Base-by-base conservation (phyloP, 164 flowering plant genomes). In the Umbilicus rupestris region DNA sequence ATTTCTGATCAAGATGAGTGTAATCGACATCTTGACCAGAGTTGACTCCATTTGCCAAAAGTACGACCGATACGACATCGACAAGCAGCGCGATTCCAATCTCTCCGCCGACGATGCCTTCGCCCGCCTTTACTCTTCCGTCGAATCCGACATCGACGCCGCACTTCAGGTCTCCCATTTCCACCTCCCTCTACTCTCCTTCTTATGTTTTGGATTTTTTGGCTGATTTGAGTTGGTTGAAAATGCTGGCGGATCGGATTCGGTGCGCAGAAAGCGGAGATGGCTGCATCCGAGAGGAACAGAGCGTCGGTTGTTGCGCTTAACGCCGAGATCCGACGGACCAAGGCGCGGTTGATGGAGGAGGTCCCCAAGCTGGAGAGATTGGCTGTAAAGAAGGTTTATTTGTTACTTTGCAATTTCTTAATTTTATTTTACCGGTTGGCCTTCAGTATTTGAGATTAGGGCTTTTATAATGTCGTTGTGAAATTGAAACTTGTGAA, bases 301-400 rank as follows among this genome's bases (percentile, higher is more conserved):
- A 81, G 87, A 69, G 97, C 98, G 0, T 77, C 96, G n/a, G 79
- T 75, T 1, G 98, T 94, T 30, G 97, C 98, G 12, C 30, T 91
- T 74, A 87, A 91, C 68, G 97, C 98, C 0, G 98, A 94, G 84
- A 84, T 94, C 65, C 91, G 98, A 19, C 78, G 98, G 4, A 87
- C 83, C 31, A 91, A 94, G 73, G 96, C 96, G 62, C 74, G 85
- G 30, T 83, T 94, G 79, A 81, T 89, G 3, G 97, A 90, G 74
- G 96, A 91, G 64, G 82, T 91, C 20, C 93, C 92, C 5, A 94
- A 94, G 73, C 76, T 94, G 82, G 86, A 91, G 83, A 84, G 87
- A 68, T 74, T 94, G 68, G 92, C 98, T 11, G 30, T 80, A 15
- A 91, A 89, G 73, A 89, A 83, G 96, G 98, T 89, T 2, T n/a